Conservation (phyloP, 2,329 filamentous ascomycete genomes). For the Apiospora marii region DNA sequence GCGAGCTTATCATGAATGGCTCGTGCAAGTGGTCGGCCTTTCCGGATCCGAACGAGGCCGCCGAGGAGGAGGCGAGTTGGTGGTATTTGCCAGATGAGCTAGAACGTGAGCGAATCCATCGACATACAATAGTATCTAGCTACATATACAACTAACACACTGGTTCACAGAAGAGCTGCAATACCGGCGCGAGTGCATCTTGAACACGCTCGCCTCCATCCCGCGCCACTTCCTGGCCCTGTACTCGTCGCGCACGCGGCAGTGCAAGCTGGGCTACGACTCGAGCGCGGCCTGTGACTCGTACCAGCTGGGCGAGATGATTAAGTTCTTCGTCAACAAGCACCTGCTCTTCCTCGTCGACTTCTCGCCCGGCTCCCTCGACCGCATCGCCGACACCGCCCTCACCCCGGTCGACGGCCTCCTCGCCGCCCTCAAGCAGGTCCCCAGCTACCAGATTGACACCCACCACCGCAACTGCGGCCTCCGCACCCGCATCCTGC, state of each 20-base stretch:
- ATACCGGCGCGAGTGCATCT: conserved; percentile 69
- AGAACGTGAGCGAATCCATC: conserved; percentile 58
- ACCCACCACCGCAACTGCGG: conserved; percentile 78
- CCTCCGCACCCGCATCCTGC: conserved; percentile 68
- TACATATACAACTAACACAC: conserved; percentile 26
- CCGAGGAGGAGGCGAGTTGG: conserved; percentile 59
- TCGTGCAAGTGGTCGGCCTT: conserved; percentile 64
- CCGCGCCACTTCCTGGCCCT: conserved; percentile 71
- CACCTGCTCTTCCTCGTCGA: conserved; percentile 67
- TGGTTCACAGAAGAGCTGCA: conserved; percentile 66
- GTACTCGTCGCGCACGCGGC: conserved; percentile 69
- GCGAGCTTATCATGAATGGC: conserved; percentile 71
- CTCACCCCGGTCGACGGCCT: conserved; percentile 68
- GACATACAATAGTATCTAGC: too few species aligned
- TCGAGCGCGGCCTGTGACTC: conserved; percentile 76
- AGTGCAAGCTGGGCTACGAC: conserved; percentile 80
- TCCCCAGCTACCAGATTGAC: conserved; percentile 77
- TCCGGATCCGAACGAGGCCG: conserved; percentile 42
- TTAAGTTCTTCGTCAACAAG: conserved; percentile 72
- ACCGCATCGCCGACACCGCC: conserved; percentile 56
- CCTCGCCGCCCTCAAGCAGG: conserved; percentile 68
- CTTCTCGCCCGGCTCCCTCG: conserved; percentile 58
- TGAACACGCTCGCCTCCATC: conserved; percentile 74
- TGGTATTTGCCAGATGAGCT: conserved; percentile 75
- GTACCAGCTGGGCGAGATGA: conserved; percentile 80